Evolutionary conservation across 2,329 filamentous ascomycete genomes (phyloP).

Genomic region (Epichloe uncinata): DNA sequence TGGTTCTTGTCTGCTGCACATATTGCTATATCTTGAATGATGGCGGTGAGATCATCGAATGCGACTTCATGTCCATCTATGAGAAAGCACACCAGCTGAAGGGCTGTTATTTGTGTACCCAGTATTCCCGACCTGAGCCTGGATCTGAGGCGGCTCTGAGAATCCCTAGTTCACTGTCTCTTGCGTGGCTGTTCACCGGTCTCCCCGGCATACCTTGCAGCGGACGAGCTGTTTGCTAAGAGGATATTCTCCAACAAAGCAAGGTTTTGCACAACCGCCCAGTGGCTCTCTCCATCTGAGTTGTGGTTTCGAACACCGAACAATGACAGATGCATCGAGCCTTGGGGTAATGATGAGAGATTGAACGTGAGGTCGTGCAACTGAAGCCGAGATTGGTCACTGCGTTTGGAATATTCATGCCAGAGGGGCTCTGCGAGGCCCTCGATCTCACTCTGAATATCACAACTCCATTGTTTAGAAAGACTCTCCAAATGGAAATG

Average conservation of each 20-base stretch:
- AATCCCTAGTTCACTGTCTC: constrained; percentile 30
- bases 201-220: constrained; percentile 13
- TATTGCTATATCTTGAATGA: constrained; percentile 44
- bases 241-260: constrained; percentile 42
- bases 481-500: constrained; percentile 50
- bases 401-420: constrained; percentile 61
- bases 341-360: constrained; percentile 26
- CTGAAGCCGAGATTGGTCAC: constrained; percentile 59
- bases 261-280: constrained; percentile 46
- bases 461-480: constrained; percentile 27
- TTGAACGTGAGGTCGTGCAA: constrained; percentile 61
- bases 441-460: constrained; percentile 37
- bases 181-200: constrained; percentile 38
- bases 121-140: constrained; percentile 32
- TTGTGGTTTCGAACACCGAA: constrained; percentile 43
- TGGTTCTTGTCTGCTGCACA: constrained; percentile 58
- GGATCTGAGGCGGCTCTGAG: constrained; percentile 32
- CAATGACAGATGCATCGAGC: constrained; percentile 32
- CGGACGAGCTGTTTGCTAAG: constrained; percentile 14
- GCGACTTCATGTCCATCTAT: constrained; percentile 32
- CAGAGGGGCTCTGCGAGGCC: constrained; percentile 60
- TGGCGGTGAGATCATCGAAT: constrained; percentile 36
- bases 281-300: constrained; percentile 42
- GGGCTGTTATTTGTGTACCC: constrained; percentile 33
- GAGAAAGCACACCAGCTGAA: constrained; percentile 47